Percentiles rank a stretch among this genome's conserved stretches.
Evolutionary conservation across 345 rosid genomes (phyloP).

Genomic region (Populus euphratica): DNA sequence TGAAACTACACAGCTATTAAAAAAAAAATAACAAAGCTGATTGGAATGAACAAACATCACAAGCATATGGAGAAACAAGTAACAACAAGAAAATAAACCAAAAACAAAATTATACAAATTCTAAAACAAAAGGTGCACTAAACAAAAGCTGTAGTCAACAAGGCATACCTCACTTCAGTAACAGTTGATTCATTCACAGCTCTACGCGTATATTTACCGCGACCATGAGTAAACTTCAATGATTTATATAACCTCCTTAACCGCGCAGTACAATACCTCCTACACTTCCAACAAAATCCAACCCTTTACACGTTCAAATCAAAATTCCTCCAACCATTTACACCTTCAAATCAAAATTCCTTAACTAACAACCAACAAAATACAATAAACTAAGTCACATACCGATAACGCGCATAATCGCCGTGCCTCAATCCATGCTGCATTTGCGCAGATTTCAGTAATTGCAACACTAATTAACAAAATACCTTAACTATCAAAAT

Average conservation of each 20-base stretch:
- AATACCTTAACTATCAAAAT: constrained; percentile 1
- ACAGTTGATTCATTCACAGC: constrained; percentile 73
- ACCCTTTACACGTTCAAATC: constrained; percentile 5
- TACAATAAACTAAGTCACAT: neutral
- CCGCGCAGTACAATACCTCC: constrained; percentile 96
- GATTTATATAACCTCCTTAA: constrained; percentile 92
- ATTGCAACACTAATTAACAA: constrained; percentile 62
- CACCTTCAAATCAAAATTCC: neutral
- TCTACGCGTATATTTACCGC: constrained; percentile 70
- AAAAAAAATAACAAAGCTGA: neutral
- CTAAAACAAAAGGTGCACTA: neutral
- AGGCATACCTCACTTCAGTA: constrained; percentile 81
- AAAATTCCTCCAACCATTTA: neutral
- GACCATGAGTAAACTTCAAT: constrained; percentile 92
- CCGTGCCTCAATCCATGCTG: constrained; percentile 98
- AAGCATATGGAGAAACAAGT: neutral
- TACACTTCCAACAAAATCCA: constrained; percentile 31
- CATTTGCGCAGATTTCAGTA: constrained; percentile 86
- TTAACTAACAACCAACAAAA: neutral
- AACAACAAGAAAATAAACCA: neutral
- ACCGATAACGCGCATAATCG: constrained; percentile 92
- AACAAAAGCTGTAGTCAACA: neutral
- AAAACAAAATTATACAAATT: neutral
- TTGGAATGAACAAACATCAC: neutral
- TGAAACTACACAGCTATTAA: too few species aligned